Evolutionary conservation across 1,284 basidiomycete genomes (phyloP).

Genomic region (Macrocystidia cucumis): DNA sequence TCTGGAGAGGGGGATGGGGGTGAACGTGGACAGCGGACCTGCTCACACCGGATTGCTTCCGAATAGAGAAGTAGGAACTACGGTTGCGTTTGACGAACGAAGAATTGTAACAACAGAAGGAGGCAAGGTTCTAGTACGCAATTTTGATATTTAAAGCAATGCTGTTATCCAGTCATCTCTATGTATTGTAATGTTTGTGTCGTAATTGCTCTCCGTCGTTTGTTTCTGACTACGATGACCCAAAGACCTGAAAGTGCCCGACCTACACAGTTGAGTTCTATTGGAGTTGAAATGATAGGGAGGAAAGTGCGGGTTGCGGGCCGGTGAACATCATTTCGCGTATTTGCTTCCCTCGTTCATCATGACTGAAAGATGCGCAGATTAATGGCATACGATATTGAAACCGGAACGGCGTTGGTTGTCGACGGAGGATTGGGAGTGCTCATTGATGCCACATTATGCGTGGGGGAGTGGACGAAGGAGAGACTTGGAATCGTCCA

Average conservation of each 20-base stretch:
- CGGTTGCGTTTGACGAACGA: conserved; percentile 68
- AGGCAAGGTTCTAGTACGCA: conserved; percentile 47
- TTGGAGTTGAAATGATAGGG: conserved; percentile 26
- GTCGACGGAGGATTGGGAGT: conserved; percentile 37
- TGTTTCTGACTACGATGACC: neutral
- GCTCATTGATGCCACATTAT: conserved; percentile 45
- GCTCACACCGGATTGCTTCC: conserved; percentile 8
- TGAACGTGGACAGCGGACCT: conserved; percentile 39
- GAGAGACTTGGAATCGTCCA: conserved; percentile 43
- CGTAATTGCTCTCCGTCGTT: neutral
- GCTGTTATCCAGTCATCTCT: conserved; percentile 3
- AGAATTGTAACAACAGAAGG: conserved; percentile 52
- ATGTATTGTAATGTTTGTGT: conserved; percentile 4
- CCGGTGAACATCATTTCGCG: conserved; percentile 25
- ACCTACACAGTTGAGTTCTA: conserved; percentile 24
- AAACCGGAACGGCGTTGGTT: conserved; percentile 35
- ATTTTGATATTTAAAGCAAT: conserved; percentile 54
- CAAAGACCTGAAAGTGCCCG: conserved; percentile 14
- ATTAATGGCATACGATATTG: conserved; percentile 42
- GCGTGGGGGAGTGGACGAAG: conserved; percentile 30
- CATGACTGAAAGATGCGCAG: conserved; percentile 19
- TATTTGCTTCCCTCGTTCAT: neutral
- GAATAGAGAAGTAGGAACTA: conserved; percentile 7
- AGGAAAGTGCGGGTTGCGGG: conserved; percentile 39
- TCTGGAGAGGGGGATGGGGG: conserved; percentile 58